Conservation (phyloP, 1,284 basidiomycete genomes). For the Austroboletus novae-zelandiae region DNA sequence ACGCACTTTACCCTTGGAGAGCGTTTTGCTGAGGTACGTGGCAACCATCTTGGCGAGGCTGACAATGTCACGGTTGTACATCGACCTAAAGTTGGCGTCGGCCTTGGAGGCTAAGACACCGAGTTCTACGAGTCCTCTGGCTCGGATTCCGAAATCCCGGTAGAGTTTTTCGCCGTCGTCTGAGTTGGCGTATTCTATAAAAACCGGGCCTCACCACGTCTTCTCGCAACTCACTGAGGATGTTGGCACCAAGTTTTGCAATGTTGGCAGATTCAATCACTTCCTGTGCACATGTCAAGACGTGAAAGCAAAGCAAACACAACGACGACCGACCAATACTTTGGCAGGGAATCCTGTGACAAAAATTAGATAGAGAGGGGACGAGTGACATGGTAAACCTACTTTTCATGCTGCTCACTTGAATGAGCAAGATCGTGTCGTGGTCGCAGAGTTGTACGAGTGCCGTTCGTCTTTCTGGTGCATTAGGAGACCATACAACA, state of each 20-base stretch:
- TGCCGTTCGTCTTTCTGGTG: constrained; percentile 41
- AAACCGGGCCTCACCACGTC: too few species aligned
- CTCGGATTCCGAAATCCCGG: constrained; percentile 55
- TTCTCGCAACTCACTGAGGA: constrained; percentile 42
- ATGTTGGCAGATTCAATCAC: constrained; percentile 45
- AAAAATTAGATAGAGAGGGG: neutral
- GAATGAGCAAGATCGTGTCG: constrained; percentile 52
- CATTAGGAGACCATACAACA: constrained; percentile 34
- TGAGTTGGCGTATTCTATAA: constrained; percentile 18
- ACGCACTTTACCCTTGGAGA: constrained; percentile 53
- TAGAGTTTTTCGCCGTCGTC: constrained; percentile 63
- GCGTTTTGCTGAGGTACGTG: constrained; percentile 44
- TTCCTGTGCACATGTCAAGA: constrained; percentile 33
- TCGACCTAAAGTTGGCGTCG: constrained; percentile 39
- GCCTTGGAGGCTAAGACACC: constrained; percentile 48
- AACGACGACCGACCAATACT: constrained; percentile 27
- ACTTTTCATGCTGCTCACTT: constrained; percentile 57
- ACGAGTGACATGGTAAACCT: neutral
- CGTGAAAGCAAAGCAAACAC: neutral
- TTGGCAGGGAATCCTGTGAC: constrained; percentile 44
- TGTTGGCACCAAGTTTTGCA: constrained; percentile 61
- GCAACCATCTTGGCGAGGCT: constrained; percentile 53
- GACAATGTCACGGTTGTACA: constrained; percentile 47
- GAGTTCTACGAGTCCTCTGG: constrained; percentile 55
- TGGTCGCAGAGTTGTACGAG: constrained; percentile 52